These are phyloP conservation scores for Xylogone sp. DNA, from an alignment of 2,329 filamentous ascomycete genomes.

Conservation along the genomic window DNA sequence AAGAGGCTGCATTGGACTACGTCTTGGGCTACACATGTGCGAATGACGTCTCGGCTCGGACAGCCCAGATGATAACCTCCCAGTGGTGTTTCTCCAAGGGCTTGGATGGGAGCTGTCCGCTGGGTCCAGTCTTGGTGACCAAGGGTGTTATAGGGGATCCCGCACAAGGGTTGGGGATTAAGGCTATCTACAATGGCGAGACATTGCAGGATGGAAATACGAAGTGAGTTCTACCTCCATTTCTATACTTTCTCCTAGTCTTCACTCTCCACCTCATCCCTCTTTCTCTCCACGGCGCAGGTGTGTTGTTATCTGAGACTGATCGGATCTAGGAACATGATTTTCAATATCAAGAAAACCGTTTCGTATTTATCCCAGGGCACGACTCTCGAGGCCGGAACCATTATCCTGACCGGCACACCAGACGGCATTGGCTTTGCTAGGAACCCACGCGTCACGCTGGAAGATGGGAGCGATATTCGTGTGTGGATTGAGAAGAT, in stretches of 20 bases:
- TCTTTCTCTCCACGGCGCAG: too few relatives aligned
- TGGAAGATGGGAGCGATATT: conserved; percentile 27
- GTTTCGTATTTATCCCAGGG: conserved; percentile 32
- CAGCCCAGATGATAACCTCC: conserved; percentile 36
- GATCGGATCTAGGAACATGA: conserved; percentile 33
- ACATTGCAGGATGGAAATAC: conserved; percentile 48
- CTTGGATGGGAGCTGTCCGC: conserved; percentile 37
- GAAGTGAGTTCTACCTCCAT: conserved; percentile 14
- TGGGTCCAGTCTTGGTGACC: conserved; percentile 40
- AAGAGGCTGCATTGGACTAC: conserved; percentile 34
- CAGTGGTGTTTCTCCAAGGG: conserved; percentile 41
- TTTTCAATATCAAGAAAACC: conserved; percentile 41
- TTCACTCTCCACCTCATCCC: too few relatives aligned
- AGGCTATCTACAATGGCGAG: conserved; percentile 42
- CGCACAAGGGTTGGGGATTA: conserved; percentile 30
- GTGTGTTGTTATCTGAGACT: too few relatives aligned
- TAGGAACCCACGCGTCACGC: conserved; percentile 19
- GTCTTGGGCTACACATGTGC: conserved; percentile 38
- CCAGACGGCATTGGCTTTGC: conserved; percentile 35
- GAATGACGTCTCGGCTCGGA: conserved; percentile 39
- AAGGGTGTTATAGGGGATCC: conserved; percentile 4
- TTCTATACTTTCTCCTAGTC: too few relatives aligned
- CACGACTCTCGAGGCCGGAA: conserved; percentile 35
- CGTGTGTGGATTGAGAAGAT: conserved; percentile 26
- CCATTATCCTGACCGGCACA: conserved; percentile 39